Evolutionary conservation across 257 asterid species (phyloP).

Genomic region (Solanum chilense): DNA sequence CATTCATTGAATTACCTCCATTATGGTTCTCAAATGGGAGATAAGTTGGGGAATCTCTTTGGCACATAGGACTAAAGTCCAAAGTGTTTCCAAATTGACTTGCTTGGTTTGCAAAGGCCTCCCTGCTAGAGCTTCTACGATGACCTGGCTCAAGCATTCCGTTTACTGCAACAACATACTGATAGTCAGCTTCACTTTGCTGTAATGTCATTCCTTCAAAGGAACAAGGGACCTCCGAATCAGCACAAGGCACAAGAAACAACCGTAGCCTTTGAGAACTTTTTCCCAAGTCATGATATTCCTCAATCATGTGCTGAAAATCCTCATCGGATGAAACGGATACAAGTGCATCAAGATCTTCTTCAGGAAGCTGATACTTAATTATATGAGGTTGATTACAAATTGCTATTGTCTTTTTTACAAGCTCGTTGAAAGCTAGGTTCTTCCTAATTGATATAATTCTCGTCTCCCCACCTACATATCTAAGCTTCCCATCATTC

Average conservation of each 20-base stretch:
- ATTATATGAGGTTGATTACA: conserved; percentile 57
- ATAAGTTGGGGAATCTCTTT: conserved; percentile 30
- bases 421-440: conserved; percentile 44
- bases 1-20: conserved; percentile 17
- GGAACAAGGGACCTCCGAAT: conserved; percentile 45
- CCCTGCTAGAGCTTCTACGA: conserved; percentile 58
- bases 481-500: conserved; percentile 74
- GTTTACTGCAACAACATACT: conserved; percentile 65
- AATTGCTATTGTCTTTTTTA: conserved; percentile 42
- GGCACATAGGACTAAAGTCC: conserved; percentile 29
- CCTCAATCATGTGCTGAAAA: conserved; percentile 87
- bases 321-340: conserved; percentile 85
- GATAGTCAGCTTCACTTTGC: conserved; percentile 40
- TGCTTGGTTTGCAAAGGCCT: conserved; percentile 37
- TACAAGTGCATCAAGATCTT: conserved; percentile 83
- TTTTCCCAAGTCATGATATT: conserved; percentile 60
- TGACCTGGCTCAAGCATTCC: conserved; percentile 41
- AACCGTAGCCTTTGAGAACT: conserved; percentile 57
- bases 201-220: conserved; percentile 29
- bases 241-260: conserved; percentile 52
- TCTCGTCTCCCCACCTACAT: conserved; percentile 83
- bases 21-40: conserved; percentile 26
- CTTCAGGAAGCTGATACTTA: conserved; percentile 91
- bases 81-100: conserved; percentile 13
- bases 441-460: conserved; percentile 60